phyloP scores from a whole-genome alignment of 2,329 filamentous ascomycete genomes.

The Huntiella decipiens region DNA sequence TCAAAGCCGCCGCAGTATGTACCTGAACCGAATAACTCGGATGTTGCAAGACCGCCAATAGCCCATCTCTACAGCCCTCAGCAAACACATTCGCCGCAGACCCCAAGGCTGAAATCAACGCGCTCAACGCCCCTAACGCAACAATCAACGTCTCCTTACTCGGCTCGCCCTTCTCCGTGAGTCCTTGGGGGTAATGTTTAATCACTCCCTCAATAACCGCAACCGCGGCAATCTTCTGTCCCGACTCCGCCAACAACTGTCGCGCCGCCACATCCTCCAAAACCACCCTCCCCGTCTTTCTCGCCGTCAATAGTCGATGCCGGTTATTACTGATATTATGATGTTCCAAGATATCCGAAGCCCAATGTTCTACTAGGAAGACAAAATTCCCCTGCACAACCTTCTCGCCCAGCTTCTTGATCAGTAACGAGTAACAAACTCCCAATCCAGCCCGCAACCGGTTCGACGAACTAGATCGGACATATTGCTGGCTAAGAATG shows the following conservation, averaged over 20 bases:
- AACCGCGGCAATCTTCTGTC: conserved; percentile 66
- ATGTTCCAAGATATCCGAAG: conserved; percentile 61
- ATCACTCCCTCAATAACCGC: conserved; percentile 71
- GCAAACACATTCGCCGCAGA: conserved; percentile 64
- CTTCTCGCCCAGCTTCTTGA: conserved; percentile 61
- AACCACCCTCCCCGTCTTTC: conserved; percentile 67
- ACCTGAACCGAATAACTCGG: conserved; percentile 94
- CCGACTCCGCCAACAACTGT: conserved; percentile 71
- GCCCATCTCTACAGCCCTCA: conserved; percentile 66
- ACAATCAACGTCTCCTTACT: conserved; percentile 70
- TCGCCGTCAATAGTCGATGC: conserved; percentile 67
- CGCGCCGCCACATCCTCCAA: conserved; percentile 68
- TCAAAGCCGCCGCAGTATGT: conserved; percentile 68
- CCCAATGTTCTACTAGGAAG: conserved; percentile 62
- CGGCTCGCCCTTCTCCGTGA: conserved; percentile 75
- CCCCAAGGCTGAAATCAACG: conserved; percentile 60
- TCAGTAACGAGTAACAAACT: conserved; percentile 67
- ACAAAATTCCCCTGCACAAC: conserved; percentile 70
- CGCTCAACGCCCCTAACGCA: conserved; percentile 58
- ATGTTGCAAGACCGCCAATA: conserved; percentile 81
- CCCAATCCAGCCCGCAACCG: conserved; percentile 65
- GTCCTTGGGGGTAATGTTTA: conserved; percentile 81
- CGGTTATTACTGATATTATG: conserved; percentile 62
- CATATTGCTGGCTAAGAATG: conserved; percentile 63
- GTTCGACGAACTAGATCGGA: conserved; percentile 59